phyloP scores from a whole-genome alignment of 2,329 filamentous ascomycete species.

The Coleophoma crateriformis region DNA sequence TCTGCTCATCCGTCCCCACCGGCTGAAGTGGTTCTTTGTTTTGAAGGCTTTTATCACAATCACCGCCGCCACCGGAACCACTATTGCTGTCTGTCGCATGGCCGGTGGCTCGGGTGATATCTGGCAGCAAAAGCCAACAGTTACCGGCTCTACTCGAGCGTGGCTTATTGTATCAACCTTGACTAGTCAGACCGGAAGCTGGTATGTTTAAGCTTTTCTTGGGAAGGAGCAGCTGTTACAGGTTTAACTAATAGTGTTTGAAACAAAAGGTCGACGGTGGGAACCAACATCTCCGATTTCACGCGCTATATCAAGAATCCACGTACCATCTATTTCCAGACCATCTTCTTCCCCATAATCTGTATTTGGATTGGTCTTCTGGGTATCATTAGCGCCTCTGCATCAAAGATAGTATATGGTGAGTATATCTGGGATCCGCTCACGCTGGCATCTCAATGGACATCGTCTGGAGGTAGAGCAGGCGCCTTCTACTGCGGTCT shows the following conservation, averaged over 20 bases:
- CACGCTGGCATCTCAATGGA: slow-evolving; percentile 10
- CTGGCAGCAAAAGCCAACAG: slow-evolving; percentile 5
- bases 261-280: slow-evolving; percentile 8
- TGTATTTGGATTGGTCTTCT: slow-evolving; percentile 13
- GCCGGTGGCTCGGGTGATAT: slow-evolving; percentile 3
- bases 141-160: slow-evolving; percentile 4
- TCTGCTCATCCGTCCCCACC: slow-evolving; percentile 38
- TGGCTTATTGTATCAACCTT: slow-evolving; percentile 9
- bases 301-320: slow-evolving; percentile 13
- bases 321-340: slow-evolving; percentile 7
- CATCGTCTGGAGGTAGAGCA: slow-evolving; percentile 16
- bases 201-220: not conserved
- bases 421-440: slow-evolving; percentile 18
- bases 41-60: slow-evolving; percentile 32
- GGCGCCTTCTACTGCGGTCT: slow-evolving; percentile 19
- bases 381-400: slow-evolving; percentile 13
- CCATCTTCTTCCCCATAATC: slow-evolving; percentile 11
- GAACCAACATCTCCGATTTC: slow-evolving; percentile 21
- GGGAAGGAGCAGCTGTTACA: no score
- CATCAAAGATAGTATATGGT: slow-evolving; percentile 18
- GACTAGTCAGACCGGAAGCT: slow-evolving; percentile 9
- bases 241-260: no score
- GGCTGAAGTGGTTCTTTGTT: slow-evolving; percentile 44
- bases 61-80: slow-evolving; percentile 5
- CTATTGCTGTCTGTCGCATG: slow-evolving; percentile 4